phyloP scores from a whole-genome alignment of 805 yeast species.

The Candida xiaguanensis region DNA sequence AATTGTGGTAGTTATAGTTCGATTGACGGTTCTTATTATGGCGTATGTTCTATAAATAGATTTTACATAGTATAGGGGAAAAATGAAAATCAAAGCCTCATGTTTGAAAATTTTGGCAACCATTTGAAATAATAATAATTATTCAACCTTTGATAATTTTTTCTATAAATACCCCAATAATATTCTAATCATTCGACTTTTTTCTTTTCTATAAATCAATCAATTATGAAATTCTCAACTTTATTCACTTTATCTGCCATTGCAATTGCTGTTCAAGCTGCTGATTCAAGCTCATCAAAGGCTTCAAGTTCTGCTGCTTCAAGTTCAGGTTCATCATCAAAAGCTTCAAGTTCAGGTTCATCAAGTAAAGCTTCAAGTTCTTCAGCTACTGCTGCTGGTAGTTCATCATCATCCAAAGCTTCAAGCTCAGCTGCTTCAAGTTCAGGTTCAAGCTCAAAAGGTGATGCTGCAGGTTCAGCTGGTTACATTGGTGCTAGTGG shows the following conservation, averaged over 20 bases:
- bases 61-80: background rate
- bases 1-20: background rate
- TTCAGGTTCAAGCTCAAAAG: conserved; percentile 8
- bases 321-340: conserved; percentile 7
- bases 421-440: conserved; percentile 15
- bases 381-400: conserved; percentile 4
- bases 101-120: background rate
- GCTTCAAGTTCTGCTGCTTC: conserved; percentile 9
- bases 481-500: conserved; percentile 17
- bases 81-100: background rate
- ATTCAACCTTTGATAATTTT: no score
- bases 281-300: conserved; percentile 2
- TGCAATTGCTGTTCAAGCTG: conserved; percentile 8
- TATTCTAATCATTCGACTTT: background rate
- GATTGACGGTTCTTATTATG: background rate
- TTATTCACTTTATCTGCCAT: conserved; percentile 9
- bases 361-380: conserved; percentile 7
- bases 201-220: background rate
- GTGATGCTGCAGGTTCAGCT: conserved; percentile 8
- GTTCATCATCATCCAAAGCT: conserved; percentile 10
- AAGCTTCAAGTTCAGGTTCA: conserved; percentile 7
- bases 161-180: background rate
- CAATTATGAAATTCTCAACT: conserved; percentile 10
- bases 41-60: background rate
- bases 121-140: background rate